phyloP scores from a whole-genome alignment of 2,329 filamentous ascomycete species.

The Tothia fuscella region DNA sequence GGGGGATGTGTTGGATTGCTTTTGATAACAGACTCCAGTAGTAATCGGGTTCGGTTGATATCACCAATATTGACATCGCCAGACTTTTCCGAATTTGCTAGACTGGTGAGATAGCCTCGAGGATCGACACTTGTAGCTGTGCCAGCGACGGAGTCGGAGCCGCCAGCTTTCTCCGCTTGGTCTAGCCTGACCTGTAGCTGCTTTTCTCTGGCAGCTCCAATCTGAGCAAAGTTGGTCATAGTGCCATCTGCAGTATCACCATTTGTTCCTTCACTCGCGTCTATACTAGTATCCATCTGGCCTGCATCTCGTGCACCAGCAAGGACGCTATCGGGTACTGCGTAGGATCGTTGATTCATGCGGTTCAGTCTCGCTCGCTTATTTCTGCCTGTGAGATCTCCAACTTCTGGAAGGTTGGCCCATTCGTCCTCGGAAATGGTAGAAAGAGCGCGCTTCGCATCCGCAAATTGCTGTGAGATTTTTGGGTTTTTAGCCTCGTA shows the following conservation, averaged over 20 bases:
- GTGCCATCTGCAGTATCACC: conserved; percentile 58
- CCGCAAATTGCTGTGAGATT: conserved; percentile 94
- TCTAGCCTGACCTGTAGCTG: conserved; percentile 90
- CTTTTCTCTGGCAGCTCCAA: conserved; percentile 91
- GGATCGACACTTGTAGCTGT: conserved; percentile 87
- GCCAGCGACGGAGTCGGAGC: conserved; percentile 57
- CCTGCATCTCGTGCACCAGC: conserved; percentile 70
- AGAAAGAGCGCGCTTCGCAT: conserved; percentile 80
- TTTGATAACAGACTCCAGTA: conserved; percentile 94
- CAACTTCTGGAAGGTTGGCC: conserved; percentile 89
- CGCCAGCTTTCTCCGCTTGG: conserved; percentile 65
- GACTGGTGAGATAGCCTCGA: conserved; percentile 87
- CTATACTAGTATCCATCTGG: conserved; percentile 80
- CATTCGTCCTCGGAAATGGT: conserved; percentile 91
- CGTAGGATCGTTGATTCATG: conserved; percentile 73
- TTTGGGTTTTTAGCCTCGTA: conserved; percentile 97
- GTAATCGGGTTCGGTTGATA: conserved; percentile 80
- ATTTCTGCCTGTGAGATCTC: conserved; percentile 92
- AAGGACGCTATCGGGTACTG: conserved; percentile 90
- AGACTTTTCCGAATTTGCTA: conserved; percentile 69
- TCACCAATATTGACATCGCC: conserved; percentile 81
- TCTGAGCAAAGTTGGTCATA: conserved; percentile 96
- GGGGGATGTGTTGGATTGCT: conserved; percentile 92
- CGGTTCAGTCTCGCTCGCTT: conserved; percentile 52
- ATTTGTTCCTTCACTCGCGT: conserved; percentile 50